Base-by-base conservation (phyloP, 257 asterid genomes). In the Linaria vulgaris region DNA sequence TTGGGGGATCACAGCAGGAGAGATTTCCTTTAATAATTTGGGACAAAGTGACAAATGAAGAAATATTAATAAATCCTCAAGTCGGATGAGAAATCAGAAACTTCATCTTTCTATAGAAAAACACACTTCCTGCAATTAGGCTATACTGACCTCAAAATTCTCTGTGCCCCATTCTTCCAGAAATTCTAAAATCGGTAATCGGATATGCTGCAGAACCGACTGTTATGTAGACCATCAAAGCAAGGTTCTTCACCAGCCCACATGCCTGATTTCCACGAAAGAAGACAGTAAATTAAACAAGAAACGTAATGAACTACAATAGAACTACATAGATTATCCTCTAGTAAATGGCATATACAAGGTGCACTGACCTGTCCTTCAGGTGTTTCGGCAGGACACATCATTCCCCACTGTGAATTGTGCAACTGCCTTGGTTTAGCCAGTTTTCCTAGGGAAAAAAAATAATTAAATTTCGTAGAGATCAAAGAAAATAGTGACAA, bases 381-480 rank as follows among this genome's bases (percentile, higher is more conserved):
- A 60, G 99, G 99, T 52, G 99, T 92, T 84, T 92, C 99, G 20
- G 96, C 99, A 54, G 99, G 97, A 74, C 99, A 92, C 99, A 92
- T 92, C 99, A 92, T 92, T 79, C 99, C 99, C 99, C 99, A 92
- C 64, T 92, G 99, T 13, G 99, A 92, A 75, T 92, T 92, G 76
- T 92, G 99, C 76, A 92, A 71, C 82, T 92, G 99, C 82, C 99
- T 85, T 15, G 97, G 99, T 74, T 89, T 89, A 41, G 99, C 99
- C 81, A 92, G 82, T 77, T 92, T 92, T 49, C 97, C 99, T 92
- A 74, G 34, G 21, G 48, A 78, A 44, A 64, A 23, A 61, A 69
- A 71, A 52, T 44, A 60, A n/a, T n/a, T n/a, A n/a, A n/a, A n/a
- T n/a, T n/a, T n/a, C n/a, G n/a, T n/a, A n/a, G 22, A 61, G 30